These are phyloP conservation scores for Monilinia aucupariae DNA, from an alignment of 2,329 filamentous ascomycete genomes.

Conservation along the genomic window DNA sequence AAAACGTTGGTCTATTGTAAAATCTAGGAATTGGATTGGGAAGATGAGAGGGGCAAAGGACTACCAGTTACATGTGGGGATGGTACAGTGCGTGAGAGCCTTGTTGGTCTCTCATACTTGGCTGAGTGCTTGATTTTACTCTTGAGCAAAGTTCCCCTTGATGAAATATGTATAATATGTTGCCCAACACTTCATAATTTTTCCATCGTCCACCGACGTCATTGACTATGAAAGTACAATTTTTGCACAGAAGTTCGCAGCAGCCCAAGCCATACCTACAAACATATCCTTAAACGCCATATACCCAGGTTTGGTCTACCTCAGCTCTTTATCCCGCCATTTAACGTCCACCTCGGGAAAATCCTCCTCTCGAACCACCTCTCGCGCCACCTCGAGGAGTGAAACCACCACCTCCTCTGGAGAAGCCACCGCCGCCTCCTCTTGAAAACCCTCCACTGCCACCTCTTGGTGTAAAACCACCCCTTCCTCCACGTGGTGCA, in stretches of 20 bases:
- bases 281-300: constrained; percentile 17
- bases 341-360: constrained; percentile 30
- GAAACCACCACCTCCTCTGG: constrained; percentile 34
- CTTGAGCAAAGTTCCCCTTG: not conserved
- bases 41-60: not conserved
- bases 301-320: constrained; percentile 15
- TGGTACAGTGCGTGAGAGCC: not conserved
- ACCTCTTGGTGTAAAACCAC: constrained; percentile 44
- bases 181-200: constrained; percentile 6
- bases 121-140: not conserved
- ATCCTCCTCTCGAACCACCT: constrained; percentile 33
- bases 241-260: constrained; percentile 18
- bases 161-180: constrained; percentile 7
- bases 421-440: constrained; percentile 33
- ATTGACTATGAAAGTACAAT: constrained; percentile 14
- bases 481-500: constrained; percentile 43
- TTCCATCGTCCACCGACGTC: constrained; percentile 3
- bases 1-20: not conserved
- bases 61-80: not conserved
- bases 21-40: not conserved
- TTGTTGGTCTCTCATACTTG: not conserved
- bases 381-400: constrained; percentile 30
- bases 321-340: not conserved
- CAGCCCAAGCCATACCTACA: constrained; percentile 14
- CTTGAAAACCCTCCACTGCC: constrained; percentile 38